These are phyloP conservation scores for Pseudoscleropodium purum DNA, from an alignment of 225 moss, liverwort and hornwort species.

Conservation along the genomic window DNA sequence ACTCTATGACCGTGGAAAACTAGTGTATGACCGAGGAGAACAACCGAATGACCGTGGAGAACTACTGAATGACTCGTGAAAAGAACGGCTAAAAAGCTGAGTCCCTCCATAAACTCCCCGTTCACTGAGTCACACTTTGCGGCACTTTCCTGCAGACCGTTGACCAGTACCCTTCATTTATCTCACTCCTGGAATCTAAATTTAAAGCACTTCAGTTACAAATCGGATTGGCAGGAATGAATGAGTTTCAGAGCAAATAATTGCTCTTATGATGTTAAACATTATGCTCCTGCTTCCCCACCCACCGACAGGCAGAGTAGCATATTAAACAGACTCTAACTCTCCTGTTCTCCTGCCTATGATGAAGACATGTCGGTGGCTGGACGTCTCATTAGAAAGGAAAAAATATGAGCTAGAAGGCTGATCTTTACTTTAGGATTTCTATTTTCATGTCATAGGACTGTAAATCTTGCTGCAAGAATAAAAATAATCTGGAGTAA, in stretches of 20 bases:
- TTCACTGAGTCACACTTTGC: not conserved
- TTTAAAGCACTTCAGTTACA: not conserved
- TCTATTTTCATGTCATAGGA: not conserved
- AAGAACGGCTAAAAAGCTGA: too few relatives aligned
- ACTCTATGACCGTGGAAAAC: too few relatives aligned
- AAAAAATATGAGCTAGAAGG: too few relatives aligned
- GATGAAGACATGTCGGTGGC: not conserved
- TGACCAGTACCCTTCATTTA: not conserved
- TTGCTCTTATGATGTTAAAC: not conserved
- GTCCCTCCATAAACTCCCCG: too few relatives aligned
- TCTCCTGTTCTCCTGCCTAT: not conserved
- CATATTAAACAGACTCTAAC: not conserved
- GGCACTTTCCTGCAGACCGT: not conserved
- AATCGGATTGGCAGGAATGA: not conserved
- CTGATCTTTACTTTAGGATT: too few relatives aligned
- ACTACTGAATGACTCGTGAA: too few relatives aligned
- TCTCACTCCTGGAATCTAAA: not conserved
- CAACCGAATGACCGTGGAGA: too few relatives aligned
- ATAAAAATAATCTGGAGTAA: not conserved
- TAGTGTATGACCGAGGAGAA: too few relatives aligned
- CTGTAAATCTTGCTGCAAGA: not conserved
- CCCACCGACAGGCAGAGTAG: not conserved
- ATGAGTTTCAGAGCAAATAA: not conserved
- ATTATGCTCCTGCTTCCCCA: not conserved
- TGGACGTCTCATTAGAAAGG: not conserved